Evolutionary conservation across 176 grass and related monocot species (phyloP), one percentile per base, ranked within the genome.

Genomic region (Eragrostis curvula): DNA sequence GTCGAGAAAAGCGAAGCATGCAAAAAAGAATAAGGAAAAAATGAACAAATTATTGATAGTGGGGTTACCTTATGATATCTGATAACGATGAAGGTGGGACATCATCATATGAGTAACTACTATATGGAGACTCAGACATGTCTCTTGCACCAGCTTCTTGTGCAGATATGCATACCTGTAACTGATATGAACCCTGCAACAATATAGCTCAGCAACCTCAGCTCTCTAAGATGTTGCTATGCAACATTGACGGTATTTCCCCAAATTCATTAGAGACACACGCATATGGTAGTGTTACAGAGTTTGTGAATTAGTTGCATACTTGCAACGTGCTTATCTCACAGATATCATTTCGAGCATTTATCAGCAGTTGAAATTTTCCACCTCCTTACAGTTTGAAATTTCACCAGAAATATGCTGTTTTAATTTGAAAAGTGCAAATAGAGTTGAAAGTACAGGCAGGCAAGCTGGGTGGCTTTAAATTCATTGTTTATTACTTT

Each of bases 81-180:
- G 90, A 74, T 87, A 96, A 89, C 58, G 89, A 99, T 63, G 96
- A 96, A 78, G 93, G 77, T 45, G 90, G 88, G 73, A 93, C 83
- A 88, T 91, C 79, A 82, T 88, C 82, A 85, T 96, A 99, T 23
- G 87, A 94, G 66, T 96, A 99, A 80, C 73, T 82, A 86, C 85
- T 88, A 85, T 99, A 99, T 49, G 90, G 91, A 82, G 93, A 93
- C 57, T 81, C 66, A 16, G 82, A 93, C 75, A 86, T 81, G 24
- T 92, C 89, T 74, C 57, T 92, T 83, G 96, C 93, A 70, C 93
- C 93, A 83, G 73, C 91, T 82, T 93, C 93, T 92, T 95, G 93
- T 66, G 89, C 91, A 52, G 79, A 94, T 86, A 99, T 89, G 73
- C 69, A 88, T 74, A 99, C 83, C 91, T 95, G 93, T 40, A 96